Conservation (phyloP, 2,329 filamentous ascomycete genomes). For the Colletotrichum caudatum region DNA sequence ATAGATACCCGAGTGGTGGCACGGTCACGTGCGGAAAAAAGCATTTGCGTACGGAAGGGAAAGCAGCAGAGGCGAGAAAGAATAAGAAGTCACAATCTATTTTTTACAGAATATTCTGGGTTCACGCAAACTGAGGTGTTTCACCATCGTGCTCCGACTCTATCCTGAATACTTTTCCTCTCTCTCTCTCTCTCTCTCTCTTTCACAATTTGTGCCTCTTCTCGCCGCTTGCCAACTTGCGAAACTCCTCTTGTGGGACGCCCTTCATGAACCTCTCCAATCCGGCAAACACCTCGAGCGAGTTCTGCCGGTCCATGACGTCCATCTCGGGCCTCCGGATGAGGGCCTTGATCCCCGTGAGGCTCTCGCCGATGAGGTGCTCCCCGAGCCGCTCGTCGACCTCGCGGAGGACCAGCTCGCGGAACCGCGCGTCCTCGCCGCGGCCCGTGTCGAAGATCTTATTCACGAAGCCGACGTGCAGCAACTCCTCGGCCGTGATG, state of each 20-base stretch:
- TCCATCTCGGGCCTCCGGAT: conserved; percentile 81
- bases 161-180: not conserved
- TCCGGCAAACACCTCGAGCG: conserved; percentile 87
- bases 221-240: conserved; percentile 84
- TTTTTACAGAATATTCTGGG: not conserved
- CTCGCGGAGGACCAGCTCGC: conserved; percentile 78
- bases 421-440: conserved; percentile 77
- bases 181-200: not conserved
- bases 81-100: not conserved
- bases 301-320: conserved; percentile 79
- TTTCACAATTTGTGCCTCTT: conserved; percentile 91
- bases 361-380: conserved; percentile 82
- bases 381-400: conserved; percentile 83
- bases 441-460: conserved; percentile 73
- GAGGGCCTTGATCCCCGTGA: conserved; percentile 87
- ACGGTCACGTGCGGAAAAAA: not conserved
- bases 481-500: conserved; percentile 78
- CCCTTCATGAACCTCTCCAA: conserved; percentile 84
- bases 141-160: not conserved
- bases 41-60: not conserved
- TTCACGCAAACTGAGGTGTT: not conserved
- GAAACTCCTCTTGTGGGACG: conserved; percentile 89
- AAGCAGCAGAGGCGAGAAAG: not conserved
- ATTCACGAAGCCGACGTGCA: conserved; percentile 85
- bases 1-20: conserved; percentile 21